phyloP scores from a whole-genome alignment of 805 yeast genomes.

The Maudiozyma turicensis region DNA sequence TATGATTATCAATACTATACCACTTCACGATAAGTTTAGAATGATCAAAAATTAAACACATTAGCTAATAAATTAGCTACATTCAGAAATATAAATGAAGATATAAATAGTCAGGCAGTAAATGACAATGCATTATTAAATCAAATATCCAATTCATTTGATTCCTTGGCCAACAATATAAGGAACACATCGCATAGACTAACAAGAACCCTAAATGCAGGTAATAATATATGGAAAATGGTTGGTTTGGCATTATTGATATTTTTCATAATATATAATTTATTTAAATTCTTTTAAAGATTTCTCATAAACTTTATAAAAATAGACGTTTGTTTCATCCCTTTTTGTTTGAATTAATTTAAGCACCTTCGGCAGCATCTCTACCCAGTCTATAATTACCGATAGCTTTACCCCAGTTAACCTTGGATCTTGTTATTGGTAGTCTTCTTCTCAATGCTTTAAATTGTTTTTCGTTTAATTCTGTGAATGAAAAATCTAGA shows the following conservation, averaged over 20 bases:
- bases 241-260: conserved; percentile 46
- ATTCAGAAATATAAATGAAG: conserved; percentile 56
- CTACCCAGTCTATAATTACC: conserved; percentile 83
- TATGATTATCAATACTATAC: no score
- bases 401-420: conserved; percentile 92
- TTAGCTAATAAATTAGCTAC: conserved; percentile 58
- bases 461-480: conserved; percentile 71
- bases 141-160: conserved; percentile 42
- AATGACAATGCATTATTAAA: conserved; percentile 38
- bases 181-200: conserved; percentile 43
- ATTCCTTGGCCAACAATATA: conserved; percentile 39
- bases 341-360: background rate
- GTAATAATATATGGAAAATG: conserved; percentile 50
- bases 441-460: conserved; percentile 81
- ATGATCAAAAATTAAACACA: conserved; percentile 52
- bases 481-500: conserved; percentile 53
- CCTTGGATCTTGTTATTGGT: conserved; percentile 84
- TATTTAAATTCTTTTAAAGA: conserved; percentile 38
- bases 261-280: conserved; percentile 48
- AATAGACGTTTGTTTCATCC: background rate
- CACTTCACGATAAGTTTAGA: conserved; percentile 26
- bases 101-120: conserved; percentile 54
- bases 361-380: conserved; percentile 46
- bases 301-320: background rate
- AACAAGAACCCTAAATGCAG: conserved; percentile 46